A percentile compares a stretch with the other conserved stretches of the same genome.
Evolutionary conservation across 192 early-diverging fungal species (phyloP).

Genomic region (Umbelopsis sp.): DNA sequence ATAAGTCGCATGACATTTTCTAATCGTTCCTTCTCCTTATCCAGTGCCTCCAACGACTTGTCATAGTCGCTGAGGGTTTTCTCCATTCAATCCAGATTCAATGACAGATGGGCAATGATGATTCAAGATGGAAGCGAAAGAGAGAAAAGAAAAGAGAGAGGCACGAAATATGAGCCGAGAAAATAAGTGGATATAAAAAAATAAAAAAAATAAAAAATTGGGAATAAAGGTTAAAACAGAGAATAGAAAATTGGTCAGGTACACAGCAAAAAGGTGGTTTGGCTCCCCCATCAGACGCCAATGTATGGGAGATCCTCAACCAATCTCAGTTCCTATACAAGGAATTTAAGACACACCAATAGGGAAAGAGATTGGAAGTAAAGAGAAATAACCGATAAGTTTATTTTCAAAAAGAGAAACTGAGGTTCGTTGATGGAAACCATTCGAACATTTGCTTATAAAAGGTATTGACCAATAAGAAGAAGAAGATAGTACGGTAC

Average conservation of each 20-base stretch:
- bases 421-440: background rate
- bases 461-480: background rate
- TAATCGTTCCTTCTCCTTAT: conserved; percentile 30
- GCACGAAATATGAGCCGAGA: background rate
- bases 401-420: conserved; percentile 3
- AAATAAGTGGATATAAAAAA: background rate
- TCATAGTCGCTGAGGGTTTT: conserved; percentile 37
- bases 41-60: conserved; percentile 34
- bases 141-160: background rate
- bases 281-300: no score
- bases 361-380: no score
- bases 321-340: no score
- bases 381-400: background rate
- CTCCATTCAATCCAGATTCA: background rate
- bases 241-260: no score
- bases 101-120: background rate
- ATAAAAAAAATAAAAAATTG: background rate
- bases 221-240: no score
- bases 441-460: background rate
- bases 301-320: no score
- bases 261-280: no score
- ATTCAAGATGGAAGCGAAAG: background rate
- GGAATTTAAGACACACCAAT: no score
- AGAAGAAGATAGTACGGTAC: background rate
- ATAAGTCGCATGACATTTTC: conserved; percentile 35